phyloP scores from a whole-genome alignment of 2,329 filamentous ascomycete genomes.

The Epichloe gansuensis region DNA sequence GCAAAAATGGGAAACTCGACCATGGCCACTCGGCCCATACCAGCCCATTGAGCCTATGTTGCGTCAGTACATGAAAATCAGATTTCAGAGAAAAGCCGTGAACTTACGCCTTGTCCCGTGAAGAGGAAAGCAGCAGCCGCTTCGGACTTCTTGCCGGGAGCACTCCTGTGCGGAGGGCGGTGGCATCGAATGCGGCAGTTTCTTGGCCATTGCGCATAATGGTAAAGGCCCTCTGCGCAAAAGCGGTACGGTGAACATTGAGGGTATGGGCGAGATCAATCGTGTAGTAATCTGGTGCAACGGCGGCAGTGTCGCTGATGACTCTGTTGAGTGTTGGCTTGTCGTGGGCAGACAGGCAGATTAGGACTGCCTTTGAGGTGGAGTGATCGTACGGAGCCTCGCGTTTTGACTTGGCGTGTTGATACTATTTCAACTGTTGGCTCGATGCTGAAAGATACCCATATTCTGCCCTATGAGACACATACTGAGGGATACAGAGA shows the following conservation, averaged over 20 bases:
- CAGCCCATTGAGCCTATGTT: slow-evolving; percentile 2
- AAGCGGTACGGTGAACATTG: background rate
- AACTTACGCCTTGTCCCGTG: slow-evolving; percentile 11
- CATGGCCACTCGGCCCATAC: slow-evolving; percentile 14
- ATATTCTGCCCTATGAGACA: too few species aligned
- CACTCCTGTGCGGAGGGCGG: too few species aligned
- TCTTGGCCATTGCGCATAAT: background rate
- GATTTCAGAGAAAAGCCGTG: too few species aligned
- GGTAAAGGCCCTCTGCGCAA: background rate
- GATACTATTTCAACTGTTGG: too few species aligned
- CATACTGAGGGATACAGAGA: background rate
- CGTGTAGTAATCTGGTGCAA: slow-evolving; percentile 1
- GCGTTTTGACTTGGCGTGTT: too few species aligned
- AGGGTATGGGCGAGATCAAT: slow-evolving; percentile 2
- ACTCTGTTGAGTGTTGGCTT: background rate
- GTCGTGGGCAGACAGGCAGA: slow-evolving; percentile 3
- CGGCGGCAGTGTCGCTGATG: background rate
- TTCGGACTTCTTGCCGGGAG: background rate
- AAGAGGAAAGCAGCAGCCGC: slow-evolving; percentile 12
- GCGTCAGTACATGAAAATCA: too few species aligned
- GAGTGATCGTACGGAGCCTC: too few species aligned
- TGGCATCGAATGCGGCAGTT: background rate
- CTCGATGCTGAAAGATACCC: too few species aligned
- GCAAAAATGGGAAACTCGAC: background rate
- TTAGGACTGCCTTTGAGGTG: too few species aligned